Evolutionary conservation across 768 basidiomycete genomes (phyloP), one percentile per base, ranked within the genome.

Genomic region (Lactifluus rugatus): DNA sequence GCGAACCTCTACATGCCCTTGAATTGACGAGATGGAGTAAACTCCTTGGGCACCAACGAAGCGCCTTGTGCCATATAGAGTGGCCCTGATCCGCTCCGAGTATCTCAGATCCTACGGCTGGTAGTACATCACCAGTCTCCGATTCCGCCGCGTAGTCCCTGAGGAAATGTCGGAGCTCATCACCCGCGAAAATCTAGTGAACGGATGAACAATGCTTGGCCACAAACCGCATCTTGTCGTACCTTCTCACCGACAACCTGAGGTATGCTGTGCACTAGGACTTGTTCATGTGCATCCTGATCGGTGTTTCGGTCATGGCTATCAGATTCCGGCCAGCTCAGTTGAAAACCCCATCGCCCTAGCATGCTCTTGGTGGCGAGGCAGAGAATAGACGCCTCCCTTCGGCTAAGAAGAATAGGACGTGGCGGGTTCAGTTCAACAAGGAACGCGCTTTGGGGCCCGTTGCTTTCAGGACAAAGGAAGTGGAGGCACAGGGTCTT

Each of bases 11-110:
- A 67, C 96, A 99, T 23, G 96, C 96, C 72, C 92, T 94, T 10
- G 93, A 96, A 70, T 97, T 94, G 64, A 92, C 76, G 62, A 99
- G 72, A 36, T 93, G 89, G 14, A 93, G 70, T 52, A 98, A 75
- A 54, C 80, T 82, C 51, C 76, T 77, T n/a, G 96, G 96, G 69
- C 89, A 93, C 77, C 81, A 83, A 25, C 89, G 81, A 41, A 94
- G 69, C 46, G 82, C 84, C 66, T 78, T 81, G 66, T 87, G 71
- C 92, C 91, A 91, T 25, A 56, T 53, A 56, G 11, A 56, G 53
- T 16, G 56, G 48, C 16, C 50, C 51, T n/a, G 26, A 36, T 32
- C 52, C 47, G n/a, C 21, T 6, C 21, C 21, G 28, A 46, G 21
- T 19, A 17, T 36, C 28, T 17, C 37, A 54, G 23, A 63, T 52